Percentiles rank a stretch among this genome's conserved stretches.
Evolutionary conservation across 495 filamentous ascomycete species (phyloP).

Genomic region (Talaromyces ruber): DNA sequence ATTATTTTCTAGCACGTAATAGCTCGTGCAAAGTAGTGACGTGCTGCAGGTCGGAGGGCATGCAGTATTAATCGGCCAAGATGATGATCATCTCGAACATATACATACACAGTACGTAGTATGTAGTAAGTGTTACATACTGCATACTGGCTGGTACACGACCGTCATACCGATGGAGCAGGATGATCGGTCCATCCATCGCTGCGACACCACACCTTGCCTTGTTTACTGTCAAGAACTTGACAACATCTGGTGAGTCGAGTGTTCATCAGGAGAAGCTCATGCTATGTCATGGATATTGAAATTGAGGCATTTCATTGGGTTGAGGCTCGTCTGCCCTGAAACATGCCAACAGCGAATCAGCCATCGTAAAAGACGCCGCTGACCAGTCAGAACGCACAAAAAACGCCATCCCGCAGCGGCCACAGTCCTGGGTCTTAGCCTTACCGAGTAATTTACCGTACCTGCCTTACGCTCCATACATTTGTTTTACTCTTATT

Average conservation of each 20-base stretch:
- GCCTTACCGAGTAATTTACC: background rate
- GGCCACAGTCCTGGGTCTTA: background rate
- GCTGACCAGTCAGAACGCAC: background rate
- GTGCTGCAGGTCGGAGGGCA: background rate
- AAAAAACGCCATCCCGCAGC: background rate
- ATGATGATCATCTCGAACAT: too few relatives aligned
- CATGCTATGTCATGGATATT: constrained; percentile 12
- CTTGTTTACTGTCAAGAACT: too few relatives aligned
- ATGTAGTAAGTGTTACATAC: background rate
- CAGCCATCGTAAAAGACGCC: background rate
- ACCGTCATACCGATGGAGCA: background rate
- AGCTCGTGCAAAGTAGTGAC: background rate
- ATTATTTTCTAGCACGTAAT: too few relatives aligned
- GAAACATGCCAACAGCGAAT: background rate
- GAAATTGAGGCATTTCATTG: too few relatives aligned
- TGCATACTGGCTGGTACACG: background rate
- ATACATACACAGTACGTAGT: too few relatives aligned
- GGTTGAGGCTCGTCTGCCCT: background rate
- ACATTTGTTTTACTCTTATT: too few relatives aligned
- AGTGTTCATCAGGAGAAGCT: background rate
- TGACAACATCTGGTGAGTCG: too few relatives aligned
- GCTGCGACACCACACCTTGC: background rate
- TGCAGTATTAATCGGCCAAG: background rate
- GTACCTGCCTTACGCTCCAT: background rate
- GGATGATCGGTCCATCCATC: background rate